phyloP scores from a whole-genome alignment of 2,329 filamentous ascomycete genomes.

The Exophiala oligosperma region DNA sequence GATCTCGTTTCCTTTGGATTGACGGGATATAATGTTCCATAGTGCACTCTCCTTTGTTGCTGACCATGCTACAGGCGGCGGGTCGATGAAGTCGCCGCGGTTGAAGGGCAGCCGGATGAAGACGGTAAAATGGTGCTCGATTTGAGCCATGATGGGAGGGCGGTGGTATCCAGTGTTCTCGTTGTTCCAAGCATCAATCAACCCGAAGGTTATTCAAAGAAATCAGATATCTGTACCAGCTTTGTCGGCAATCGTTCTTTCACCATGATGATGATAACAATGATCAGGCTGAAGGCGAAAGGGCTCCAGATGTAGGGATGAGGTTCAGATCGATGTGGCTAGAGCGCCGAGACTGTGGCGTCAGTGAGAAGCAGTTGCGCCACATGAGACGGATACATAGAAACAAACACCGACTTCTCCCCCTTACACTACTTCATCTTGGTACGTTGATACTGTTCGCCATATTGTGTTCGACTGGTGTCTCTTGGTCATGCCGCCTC shows the following conservation, averaged over 20 bases:
- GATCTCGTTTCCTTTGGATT: slow-evolving; percentile 71
- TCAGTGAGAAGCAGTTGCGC: not conserved
- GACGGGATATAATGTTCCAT: slow-evolving; percentile 85
- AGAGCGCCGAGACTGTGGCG: slow-evolving; percentile 1
- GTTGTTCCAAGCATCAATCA: not conserved
- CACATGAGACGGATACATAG: not conserved
- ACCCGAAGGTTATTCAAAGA: not conserved
- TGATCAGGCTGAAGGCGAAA: not conserved
- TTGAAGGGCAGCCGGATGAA: slow-evolving; percentile 89
- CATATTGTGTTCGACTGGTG: not conserved
- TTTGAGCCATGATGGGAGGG: slow-evolving; percentile 19
- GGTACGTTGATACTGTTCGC: not conserved
- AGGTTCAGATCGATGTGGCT: not conserved
- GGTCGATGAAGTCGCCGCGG: slow-evolving; percentile 84
- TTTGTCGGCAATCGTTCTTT: no score
- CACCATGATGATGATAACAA: not conserved
- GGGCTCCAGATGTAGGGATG: no score
- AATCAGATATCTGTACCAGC: no score
- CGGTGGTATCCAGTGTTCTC: not conserved
- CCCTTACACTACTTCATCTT: not conserved
- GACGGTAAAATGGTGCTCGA: slow-evolving; percentile 59
- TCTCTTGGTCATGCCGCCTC: no score
- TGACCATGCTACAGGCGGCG: slow-evolving; percentile 86
- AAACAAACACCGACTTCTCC: not conserved
- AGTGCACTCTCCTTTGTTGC: slow-evolving; percentile 80